Base-by-base conservation (phyloP, 768 basidiomycete species). In the Boletus subcaerulescens region DNA sequence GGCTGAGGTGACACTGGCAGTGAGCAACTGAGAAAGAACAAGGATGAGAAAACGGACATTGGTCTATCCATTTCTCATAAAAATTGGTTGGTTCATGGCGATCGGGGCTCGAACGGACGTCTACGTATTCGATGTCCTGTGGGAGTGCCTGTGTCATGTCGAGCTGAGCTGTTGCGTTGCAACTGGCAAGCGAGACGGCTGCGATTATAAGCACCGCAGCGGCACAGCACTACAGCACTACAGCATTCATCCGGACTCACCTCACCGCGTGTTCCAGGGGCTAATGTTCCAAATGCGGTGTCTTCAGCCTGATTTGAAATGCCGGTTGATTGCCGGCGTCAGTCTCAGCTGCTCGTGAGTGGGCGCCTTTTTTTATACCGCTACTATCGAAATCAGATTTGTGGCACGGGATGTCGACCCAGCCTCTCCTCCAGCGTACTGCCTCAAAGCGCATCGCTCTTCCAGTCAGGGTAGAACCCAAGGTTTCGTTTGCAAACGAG, bases 361-460 rank as follows among this genome's bases (percentile, higher is more conserved):
- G 5, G 24, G 13, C 18, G 17, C 6, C 20, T 39, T 18, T 52
- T 54, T 36, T 42, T 15, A 41, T 35, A 29, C 18, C 38, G 15
- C 44, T 33, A 50, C 14, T 22, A 54, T 45, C 50, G 38, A 20
- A 11, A 14, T 29, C 46, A 29, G 7, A 14, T 43, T 42, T 24
- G 15, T 48, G 33, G 24, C 39, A 44, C 47, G 18, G 31, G 39
- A 99, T 98, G 97, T 98, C 97, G 17, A 97, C 93, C 43, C 97
- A 98, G 71, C 97, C 97, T 26, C 83, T 98, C 48, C 87, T 99
- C 22, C 96, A 98, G 72, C 86, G 97, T 57, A 96, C 94, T 10
- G 90, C 93, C 1, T 74, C 77, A 17, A 98, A 98, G 76, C 90
- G 97, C 59, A 99, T 98, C 60, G 95, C 97, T 13, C 87, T 99